phyloP scores from a whole-genome alignment of 192 early-diverging fungal species.

The Coemansia sp. region DNA sequence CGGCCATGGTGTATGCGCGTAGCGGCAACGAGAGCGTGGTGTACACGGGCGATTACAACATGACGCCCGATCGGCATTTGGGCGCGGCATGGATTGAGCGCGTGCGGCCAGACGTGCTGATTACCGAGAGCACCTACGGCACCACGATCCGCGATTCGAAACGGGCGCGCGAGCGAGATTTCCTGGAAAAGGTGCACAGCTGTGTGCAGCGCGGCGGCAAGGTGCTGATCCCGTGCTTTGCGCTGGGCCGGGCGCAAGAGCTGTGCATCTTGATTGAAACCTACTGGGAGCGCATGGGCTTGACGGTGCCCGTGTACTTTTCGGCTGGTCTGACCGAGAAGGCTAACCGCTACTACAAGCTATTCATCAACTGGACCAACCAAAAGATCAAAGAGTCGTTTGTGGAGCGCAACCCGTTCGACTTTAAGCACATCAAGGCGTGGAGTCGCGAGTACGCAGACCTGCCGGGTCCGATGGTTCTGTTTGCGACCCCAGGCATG shows the following conservation, averaged over 20 bases:
- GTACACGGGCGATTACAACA: conserved; percentile 87
- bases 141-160: conserved; percentile 95
- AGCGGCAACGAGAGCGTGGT: conserved; percentile 70
- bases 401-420: conserved; percentile 94
- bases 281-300: conserved; percentile 92
- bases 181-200: conserved; percentile 81
- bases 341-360: conserved; percentile 94
- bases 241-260: conserved; percentile 95
- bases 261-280: conserved; percentile 92
- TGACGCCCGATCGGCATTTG: conserved; percentile 87
- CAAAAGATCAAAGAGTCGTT: conserved; percentile 93
- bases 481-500: conserved; percentile 98
- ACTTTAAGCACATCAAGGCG: conserved; percentile 88
- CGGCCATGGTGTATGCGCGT: conserved; percentile 90
- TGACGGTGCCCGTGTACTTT: conserved; percentile 89
- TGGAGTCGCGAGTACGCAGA: conserved; percentile 71
- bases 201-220: conserved; percentile 78
- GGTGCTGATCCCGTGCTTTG: conserved; percentile 97
- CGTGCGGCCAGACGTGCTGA: conserved; percentile 85
- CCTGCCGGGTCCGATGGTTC: conserved; percentile 85
- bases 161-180: conserved; percentile 86
- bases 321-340: conserved; percentile 90
- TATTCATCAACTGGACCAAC: conserved; percentile 98
- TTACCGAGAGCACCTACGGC: conserved; percentile 97
- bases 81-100: conserved; percentile 96